These are phyloP conservation scores for Phascolomyces articulosus DNA, from an alignment of 371 early-diverging fungal species.

Conservation along the genomic window DNA sequence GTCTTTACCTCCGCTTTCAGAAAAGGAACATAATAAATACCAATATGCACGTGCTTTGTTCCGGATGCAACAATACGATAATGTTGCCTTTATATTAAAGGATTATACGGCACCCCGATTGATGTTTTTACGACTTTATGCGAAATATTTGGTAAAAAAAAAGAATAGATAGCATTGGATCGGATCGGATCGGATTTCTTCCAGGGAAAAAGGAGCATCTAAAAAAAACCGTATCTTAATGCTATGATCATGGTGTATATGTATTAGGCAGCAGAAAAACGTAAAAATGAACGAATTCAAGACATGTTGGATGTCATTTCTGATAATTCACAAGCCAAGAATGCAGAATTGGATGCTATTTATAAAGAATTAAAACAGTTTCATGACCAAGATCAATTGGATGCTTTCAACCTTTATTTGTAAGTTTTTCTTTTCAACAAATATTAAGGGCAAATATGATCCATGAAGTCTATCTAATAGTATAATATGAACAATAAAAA, in stretches of 20 bases:
- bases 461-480: background rate
- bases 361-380: slow-evolving; percentile 48
- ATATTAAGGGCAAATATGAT: too few species aligned
- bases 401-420: slow-evolving; percentile 74
- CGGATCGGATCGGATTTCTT: background rate
- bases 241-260: too few species aligned
- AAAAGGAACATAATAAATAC: slow-evolving; percentile 55
- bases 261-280: slow-evolving; percentile 70
- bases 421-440: too few species aligned
- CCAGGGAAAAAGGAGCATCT: too few species aligned
- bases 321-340: slow-evolving; percentile 50
- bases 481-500: too few species aligned
- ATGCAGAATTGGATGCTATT: slow-evolving; percentile 54
- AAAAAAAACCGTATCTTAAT: too few species aligned
- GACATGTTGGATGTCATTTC: slow-evolving; percentile 57
- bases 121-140: slow-evolving; percentile 70
- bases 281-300: slow-evolving; percentile 59
- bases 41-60: slow-evolving; percentile 74
- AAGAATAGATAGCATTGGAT: background rate
- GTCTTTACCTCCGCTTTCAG: slow-evolving; percentile 24
- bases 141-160: slow-evolving; percentile 61
- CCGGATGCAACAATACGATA: slow-evolving; percentile 72
- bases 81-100: slow-evolving; percentile 56
- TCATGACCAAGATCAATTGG: slow-evolving; percentile 44
- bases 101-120: slow-evolving; percentile 52